Conservation (phyloP, 441 rosid genomes). For the Euphorbia celastroides region DNA sequence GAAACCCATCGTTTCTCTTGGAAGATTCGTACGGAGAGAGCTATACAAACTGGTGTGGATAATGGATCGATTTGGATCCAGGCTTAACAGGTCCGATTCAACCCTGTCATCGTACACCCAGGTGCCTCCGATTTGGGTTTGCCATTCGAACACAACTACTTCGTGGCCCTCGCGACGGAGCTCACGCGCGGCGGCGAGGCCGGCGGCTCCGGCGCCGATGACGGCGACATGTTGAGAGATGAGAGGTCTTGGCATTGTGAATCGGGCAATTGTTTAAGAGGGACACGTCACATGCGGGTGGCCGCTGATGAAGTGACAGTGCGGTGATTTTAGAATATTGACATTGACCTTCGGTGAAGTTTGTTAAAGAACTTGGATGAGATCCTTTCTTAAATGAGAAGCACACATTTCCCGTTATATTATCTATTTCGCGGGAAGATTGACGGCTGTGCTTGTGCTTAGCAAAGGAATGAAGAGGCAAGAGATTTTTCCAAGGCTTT, state of each 20-base stretch:
- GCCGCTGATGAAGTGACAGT: no score
- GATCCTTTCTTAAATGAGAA: neutral
- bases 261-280: neutral
- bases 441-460: no score
- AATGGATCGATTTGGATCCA: constrained; percentile 42
- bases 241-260: neutral
- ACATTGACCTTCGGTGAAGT: no score
- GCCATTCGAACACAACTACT: constrained; percentile 46
- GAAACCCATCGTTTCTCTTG: constrained; percentile 67
- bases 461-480: no score
- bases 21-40: constrained; percentile 72
- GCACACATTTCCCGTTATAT: neutral
- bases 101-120: constrained; percentile 51
- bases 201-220: constrained; percentile 70
- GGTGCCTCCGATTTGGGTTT: constrained; percentile 45
- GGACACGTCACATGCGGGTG: no score
- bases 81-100: constrained; percentile 54
- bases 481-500: no score
- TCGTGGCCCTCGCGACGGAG: constrained; percentile 47
- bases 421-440: no score
- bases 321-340: no score
- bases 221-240: constrained; percentile 48
- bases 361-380: no score
- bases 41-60: constrained; percentile 56
- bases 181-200: constrained; percentile 56